Evolutionary conservation across 768 basidiomycete species (phyloP).

Genomic region (Lepiota brunneoincarnata): DNA sequence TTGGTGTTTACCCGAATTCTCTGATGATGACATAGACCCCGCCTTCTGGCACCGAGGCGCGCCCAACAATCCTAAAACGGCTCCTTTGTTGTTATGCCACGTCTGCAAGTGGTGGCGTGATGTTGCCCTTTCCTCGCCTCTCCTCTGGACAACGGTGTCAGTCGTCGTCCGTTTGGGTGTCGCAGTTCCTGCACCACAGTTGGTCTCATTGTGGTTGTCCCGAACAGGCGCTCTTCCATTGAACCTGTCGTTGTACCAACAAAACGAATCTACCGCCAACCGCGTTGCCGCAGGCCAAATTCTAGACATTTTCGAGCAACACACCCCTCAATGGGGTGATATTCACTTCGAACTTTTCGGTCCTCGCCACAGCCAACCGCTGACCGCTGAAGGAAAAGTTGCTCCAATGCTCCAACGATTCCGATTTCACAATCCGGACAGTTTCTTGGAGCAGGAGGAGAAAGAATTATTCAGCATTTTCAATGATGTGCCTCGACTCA

Average conservation of each 20-base stretch:
- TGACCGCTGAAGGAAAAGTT: conserved; percentile 19
- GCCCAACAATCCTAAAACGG: conserved; percentile 15
- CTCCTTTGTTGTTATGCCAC: conserved; percentile 35
- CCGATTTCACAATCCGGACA: conserved; percentile 24
- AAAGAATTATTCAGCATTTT: conserved; percentile 29
- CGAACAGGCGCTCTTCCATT: conserved; percentile 32
- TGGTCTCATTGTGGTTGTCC: conserved; percentile 29
- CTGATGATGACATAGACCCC: conserved; percentile 12
- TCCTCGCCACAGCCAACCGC: conserved; percentile 22
- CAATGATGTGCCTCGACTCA: conserved; percentile 26
- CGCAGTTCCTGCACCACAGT: conserved; percentile 25
- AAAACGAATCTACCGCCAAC: conserved; percentile 29
- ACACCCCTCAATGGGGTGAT: conserved; percentile 28
- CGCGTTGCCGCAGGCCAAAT: conserved; percentile 25
- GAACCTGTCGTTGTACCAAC: conserved; percentile 28
- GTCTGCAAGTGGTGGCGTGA: conserved; percentile 42
- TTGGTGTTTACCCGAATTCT: conserved; percentile 14
- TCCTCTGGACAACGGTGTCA: conserved; percentile 37
- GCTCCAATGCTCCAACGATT: conserved; percentile 30
- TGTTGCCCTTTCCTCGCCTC: conserved; percentile 32
- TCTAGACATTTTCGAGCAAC: conserved; percentile 27
- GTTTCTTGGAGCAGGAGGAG: conserved; percentile 26
- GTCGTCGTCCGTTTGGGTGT: conserved; percentile 28
- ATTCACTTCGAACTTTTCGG: conserved; percentile 30
- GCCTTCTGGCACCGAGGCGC: conserved; percentile 14